Conservation (phyloP, 768 basidiomycete genomes). For the Boletus vinaceobasis region DNA sequence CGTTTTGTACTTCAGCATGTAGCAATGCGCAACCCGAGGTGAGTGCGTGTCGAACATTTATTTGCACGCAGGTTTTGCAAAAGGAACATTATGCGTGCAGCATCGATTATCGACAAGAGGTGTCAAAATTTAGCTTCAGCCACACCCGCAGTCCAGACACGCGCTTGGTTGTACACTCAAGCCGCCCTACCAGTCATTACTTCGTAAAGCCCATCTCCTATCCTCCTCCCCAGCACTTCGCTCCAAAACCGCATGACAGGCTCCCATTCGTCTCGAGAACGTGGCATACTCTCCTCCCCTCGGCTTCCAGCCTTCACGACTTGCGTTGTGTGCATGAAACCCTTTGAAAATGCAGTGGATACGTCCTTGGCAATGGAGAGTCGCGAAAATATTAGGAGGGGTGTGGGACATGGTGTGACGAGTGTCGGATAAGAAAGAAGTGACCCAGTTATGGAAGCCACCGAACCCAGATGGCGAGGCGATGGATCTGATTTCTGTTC, state of each 20-base stretch:
- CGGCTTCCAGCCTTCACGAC: constrained; percentile 37
- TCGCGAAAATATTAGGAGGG: constrained; percentile 58
- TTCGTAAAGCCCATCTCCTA: constrained; percentile 62
- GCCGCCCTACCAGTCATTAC: constrained; percentile 44
- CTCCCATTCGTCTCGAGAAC: constrained; percentile 73
- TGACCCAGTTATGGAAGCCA: constrained; percentile 68
- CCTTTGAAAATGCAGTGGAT: constrained; percentile 56
- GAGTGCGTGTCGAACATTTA: background rate
- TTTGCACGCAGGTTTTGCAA: background rate
- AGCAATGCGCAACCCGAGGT: background rate
- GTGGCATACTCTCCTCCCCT: constrained; percentile 63
- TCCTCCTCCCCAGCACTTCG: constrained; percentile 53
- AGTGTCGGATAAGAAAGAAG: constrained; percentile 76
- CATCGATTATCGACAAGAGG: background rate
- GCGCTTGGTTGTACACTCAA: background rate
- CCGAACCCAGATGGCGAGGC: constrained; percentile 51
- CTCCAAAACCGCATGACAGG: constrained; percentile 89
- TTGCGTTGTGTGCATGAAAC: constrained; percentile 49
- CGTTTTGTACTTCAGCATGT: background rate
- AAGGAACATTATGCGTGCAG: no score
- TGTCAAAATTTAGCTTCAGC: background rate
- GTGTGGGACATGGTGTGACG: constrained; percentile 50
- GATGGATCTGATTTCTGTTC: constrained; percentile 1
- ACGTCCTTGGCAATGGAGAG: constrained; percentile 43
- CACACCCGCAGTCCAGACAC: background rate